A percentile compares a stretch with the other conserved stretches of the same genome.
phyloP scores from a whole-genome alignment of 2,329 filamentous ascomycete genomes.

The Mariannaea elegans region DNA sequence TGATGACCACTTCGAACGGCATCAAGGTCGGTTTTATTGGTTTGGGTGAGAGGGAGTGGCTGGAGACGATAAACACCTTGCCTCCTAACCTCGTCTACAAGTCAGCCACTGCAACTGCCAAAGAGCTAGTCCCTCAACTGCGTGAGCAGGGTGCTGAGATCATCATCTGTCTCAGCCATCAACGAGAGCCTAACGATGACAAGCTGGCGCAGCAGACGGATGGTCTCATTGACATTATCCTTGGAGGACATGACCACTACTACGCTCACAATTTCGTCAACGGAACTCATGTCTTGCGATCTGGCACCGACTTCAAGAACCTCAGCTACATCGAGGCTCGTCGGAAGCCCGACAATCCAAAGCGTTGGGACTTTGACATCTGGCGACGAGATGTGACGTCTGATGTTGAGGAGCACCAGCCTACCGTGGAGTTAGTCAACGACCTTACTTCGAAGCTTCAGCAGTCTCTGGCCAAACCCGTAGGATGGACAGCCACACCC shows the following conservation, averaged over 20 bases:
- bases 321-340: conserved; percentile 86
- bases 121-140: conserved; percentile 76
- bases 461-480: conserved; percentile 79
- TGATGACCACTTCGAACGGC: conserved; percentile 83
- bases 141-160: conserved; percentile 83
- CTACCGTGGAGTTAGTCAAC: conserved; percentile 69
- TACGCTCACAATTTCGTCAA: conserved; percentile 83
- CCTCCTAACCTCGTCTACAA: conserved; percentile 85
- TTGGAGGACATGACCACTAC: conserved; percentile 91
- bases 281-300: conserved; percentile 84
- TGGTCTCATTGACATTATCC: conserved; percentile 82
- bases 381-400: conserved; percentile 77
- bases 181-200: conserved; percentile 88
- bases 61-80: conserved; percentile 87
- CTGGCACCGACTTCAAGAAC: conserved; percentile 92
- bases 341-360: conserved; percentile 54
- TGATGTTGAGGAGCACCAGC: conserved; percentile 69
- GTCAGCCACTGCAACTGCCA: conserved; percentile 79
- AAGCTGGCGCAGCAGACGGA: conserved; percentile 80
- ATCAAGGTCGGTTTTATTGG: conserved; percentile 88
- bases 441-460: conserved; percentile 78
- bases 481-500: conserved; percentile 84
- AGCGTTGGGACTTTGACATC: conserved; percentile 82
- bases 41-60: conserved; percentile 86
- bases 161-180: conserved; percentile 83